phyloP scores from a whole-genome alignment of 2,329 filamentous ascomycete genomes.

The Colletotrichum falcatum region DNA sequence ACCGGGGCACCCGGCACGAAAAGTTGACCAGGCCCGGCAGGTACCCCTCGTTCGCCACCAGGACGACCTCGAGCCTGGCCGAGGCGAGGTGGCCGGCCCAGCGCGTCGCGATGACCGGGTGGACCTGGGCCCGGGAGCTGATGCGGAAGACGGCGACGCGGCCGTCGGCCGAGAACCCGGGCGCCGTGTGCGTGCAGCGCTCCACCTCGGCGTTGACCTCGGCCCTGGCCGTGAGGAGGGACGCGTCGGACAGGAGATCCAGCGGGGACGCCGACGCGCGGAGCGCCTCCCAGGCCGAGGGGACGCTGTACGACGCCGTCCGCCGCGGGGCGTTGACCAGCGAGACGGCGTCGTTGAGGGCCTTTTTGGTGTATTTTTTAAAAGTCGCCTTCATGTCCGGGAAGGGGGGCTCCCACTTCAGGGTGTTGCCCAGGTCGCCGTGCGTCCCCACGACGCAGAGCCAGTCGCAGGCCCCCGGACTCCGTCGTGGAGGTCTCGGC shows the following conservation, averaged over 20 bases:
- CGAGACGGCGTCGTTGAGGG: slow-evolving; percentile 71
- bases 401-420: slow-evolving; percentile 76
- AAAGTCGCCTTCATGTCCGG: slow-evolving; percentile 73
- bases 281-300: slow-evolving; percentile 70
- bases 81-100: slow-evolving; percentile 73
- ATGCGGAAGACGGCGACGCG: slow-evolving; percentile 74
- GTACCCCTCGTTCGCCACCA: slow-evolving; percentile 77
- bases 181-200: slow-evolving; percentile 69
- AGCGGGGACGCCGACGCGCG: slow-evolving; percentile 61
- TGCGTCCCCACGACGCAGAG: slow-evolving; percentile 74
- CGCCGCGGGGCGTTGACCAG: slow-evolving; percentile 74
- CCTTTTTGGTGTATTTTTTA: slow-evolving; percentile 71
- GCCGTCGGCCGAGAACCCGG: slow-evolving; percentile 72
- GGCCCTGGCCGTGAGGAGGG: slow-evolving; percentile 64
- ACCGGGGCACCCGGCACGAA: slow-evolving; percentile 71
- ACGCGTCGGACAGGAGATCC: slow-evolving; percentile 61
- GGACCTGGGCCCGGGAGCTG: slow-evolving; percentile 69
- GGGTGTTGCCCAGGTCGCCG: slow-evolving; percentile 72
- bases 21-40: slow-evolving; percentile 73
- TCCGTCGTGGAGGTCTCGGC: slow-evolving; percentile 64
- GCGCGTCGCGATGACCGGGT: slow-evolving; percentile 74
- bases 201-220: slow-evolving; percentile 73
- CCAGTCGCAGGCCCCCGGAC: slow-evolving; percentile 67
- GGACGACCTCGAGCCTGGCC: slow-evolving; percentile 69
- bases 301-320: slow-evolving; percentile 70